Base-by-base conservation (phyloP, 148 eudicot species). In the Polygonum aviculare region DNA sequence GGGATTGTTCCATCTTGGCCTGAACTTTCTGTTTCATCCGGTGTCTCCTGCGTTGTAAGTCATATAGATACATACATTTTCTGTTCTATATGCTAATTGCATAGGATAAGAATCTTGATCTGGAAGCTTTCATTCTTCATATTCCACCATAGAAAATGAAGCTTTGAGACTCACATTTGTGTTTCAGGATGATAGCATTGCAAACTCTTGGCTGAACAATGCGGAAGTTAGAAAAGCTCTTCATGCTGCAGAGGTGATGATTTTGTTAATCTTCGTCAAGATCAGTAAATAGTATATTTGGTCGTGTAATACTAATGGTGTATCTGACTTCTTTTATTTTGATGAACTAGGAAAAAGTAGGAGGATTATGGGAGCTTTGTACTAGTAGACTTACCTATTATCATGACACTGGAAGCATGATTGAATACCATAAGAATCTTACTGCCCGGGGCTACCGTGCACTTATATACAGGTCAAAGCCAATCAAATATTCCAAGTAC, bases 1-100 rank as follows among this genome's bases (percentile, higher is more conserved):
- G 99, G 99, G 38, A 80, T 79, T 31, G 94, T 93, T 77, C 98
- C 98, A 39, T 84, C 93, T 75, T 95, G 99, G 99, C 97, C 97
- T 12, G 84, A 95, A 69, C 87, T 95, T 78, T 75, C 87, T 40
- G 83, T 82, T 72, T 70, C 81, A 26, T 76, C 74, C 12, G 22
- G 35, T 50, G 94, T 91, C 77, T 94, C 97, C 2, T 95, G 99
- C 83, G 87, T 87, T 31, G 98, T 95, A 87, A 86, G 91, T 80
- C 22, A 1, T 50, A 12, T 65, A 62, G 1, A 63, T 35, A 8
- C 16, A 16, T 51, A 51, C 10, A 6, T 2, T 44, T 44, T 44
- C 47, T 44, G 9, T 4, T 7, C 41, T 39, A 39, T 39, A 7
- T 39, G 6, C 41, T 39, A 2, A 44, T 7, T 44, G 47, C 47